phyloP scores from a whole-genome alignment of 2,329 filamentous ascomycete species.

The Neobulgaria alba region DNA sequence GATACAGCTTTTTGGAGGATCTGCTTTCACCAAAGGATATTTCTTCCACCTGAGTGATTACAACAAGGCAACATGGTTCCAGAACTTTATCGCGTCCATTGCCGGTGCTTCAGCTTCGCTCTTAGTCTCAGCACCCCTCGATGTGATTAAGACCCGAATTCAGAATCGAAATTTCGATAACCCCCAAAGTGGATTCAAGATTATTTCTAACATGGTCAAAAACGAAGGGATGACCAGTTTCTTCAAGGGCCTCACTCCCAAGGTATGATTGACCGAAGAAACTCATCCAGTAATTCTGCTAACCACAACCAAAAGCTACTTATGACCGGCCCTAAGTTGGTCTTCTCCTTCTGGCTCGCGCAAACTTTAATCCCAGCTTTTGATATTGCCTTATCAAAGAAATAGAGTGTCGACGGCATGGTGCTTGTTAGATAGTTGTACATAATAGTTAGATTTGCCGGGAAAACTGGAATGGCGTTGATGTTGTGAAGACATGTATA shows the following conservation, averaged over 20 bases:
- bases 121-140: slow-evolving; percentile 87
- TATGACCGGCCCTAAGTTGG: slow-evolving; percentile 98
- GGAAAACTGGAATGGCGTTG: background rate
- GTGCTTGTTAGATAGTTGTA: background rate
- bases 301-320: slow-evolving; percentile 52
- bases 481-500: no score
- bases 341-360: slow-evolving; percentile 99
- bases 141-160: slow-evolving; percentile 97
- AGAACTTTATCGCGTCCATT: slow-evolving; percentile 97
- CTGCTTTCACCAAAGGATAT: slow-evolving; percentile 96
- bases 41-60: slow-evolving; percentile 85
- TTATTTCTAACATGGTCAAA: slow-evolving; percentile 85
- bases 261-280: slow-evolving; percentile 41
- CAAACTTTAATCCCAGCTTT: slow-evolving; percentile 97
- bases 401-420: slow-evolving; percentile 13
- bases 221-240: slow-evolving; percentile 80
- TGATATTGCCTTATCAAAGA: slow-evolving; percentile 41
- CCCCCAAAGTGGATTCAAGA: slow-evolving; percentile 87
- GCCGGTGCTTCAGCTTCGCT: slow-evolving; percentile 92
- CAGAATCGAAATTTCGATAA: slow-evolving; percentile 99
- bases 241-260: slow-evolving; percentile 96
- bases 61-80: slow-evolving; percentile 86
- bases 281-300: background rate
- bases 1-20: slow-evolving; percentile 82
- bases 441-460: background rate